These are phyloP conservation scores for Gynostemma pentaphyllum DNA, from an alignment of 306 rosid genomes.

Conservation along the genomic window DNA sequence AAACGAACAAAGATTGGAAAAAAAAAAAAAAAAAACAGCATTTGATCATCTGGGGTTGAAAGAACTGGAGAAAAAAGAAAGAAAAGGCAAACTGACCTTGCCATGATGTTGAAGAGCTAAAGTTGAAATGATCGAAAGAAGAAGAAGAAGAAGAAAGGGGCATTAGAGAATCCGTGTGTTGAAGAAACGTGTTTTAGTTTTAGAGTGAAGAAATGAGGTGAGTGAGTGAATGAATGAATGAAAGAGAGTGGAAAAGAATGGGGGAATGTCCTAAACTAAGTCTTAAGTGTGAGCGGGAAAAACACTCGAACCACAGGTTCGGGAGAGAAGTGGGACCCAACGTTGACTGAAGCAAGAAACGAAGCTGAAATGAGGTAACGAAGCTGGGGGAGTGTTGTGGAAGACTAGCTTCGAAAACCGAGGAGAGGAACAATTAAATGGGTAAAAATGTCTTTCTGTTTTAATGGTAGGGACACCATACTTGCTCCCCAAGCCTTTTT, in stretches of 20 bases:
- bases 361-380: constrained; percentile 22
- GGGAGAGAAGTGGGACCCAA: constrained; percentile 20
- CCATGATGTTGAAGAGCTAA: neutral
- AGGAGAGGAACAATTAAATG: constrained; percentile 20
- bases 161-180: too few species aligned
- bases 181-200: neutral
- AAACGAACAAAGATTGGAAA: neutral
- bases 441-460: too few species aligned
- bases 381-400: constrained; percentile 6
- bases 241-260: neutral
- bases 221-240: too few species aligned
- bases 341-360: constrained; percentile 20
- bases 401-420: constrained; percentile 22
- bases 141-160: neutral
- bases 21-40: neutral
- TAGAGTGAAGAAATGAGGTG: too few species aligned
- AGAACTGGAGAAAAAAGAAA: neutral
- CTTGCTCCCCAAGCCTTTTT: constrained; percentile 57
- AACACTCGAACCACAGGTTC: constrained; percentile 2
- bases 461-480: neutral
- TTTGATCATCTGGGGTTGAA: neutral
- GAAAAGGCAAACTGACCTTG: neutral
- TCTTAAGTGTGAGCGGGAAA: constrained; percentile 59
- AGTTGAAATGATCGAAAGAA: neutral
- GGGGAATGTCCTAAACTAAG: neutral